Evolutionary conservation across 352 stramenopile species (phyloP).

Genomic region (Phytopythium mirpurense): DNA sequence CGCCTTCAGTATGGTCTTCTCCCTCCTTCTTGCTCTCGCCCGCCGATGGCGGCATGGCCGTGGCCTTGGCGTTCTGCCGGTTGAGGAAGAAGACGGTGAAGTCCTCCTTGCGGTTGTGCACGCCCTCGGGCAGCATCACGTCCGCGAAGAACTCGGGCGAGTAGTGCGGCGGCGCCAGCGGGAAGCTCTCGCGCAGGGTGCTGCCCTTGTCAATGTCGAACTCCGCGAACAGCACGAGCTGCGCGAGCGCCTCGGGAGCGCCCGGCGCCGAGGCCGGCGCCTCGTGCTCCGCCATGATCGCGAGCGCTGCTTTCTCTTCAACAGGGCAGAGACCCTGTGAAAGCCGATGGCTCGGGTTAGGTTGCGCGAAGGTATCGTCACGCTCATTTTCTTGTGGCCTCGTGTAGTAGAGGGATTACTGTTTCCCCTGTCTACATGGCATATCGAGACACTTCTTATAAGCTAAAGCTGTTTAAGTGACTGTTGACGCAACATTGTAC

Average conservation of each 20-base stretch:
- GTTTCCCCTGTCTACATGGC: no score
- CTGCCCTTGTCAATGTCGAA: conserved; percentile 88
- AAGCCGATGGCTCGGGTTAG: no score
- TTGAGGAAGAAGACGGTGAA: conserved; percentile 89
- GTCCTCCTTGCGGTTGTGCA: conserved; percentile 85
- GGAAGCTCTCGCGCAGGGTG: conserved; percentile 73
- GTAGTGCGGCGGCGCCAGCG: conserved; percentile 57
- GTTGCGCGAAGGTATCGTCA: no score
- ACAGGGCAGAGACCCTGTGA: no score
- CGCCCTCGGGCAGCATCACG: conserved; percentile 83
- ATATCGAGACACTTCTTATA: no score
- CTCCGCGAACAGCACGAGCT: conserved; percentile 77
- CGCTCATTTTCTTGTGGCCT: no score
- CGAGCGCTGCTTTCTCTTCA: no score
- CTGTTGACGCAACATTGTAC: no score
- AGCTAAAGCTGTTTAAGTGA: no score
- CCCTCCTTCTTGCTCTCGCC: not conserved
- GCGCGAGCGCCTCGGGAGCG: conserved; percentile 20
- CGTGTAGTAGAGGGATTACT: no score
- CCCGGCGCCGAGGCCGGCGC: not conserved
- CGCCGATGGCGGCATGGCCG: not conserved
- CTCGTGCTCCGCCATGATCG: conserved; percentile 3
- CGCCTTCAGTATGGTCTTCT: no score
- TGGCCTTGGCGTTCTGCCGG: conserved; percentile 28
- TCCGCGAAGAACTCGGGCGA: conserved; percentile 88